Evolutionary conservation across 441 rosid genomes (phyloP).

Genomic region (Eruca vesicaria): DNA sequence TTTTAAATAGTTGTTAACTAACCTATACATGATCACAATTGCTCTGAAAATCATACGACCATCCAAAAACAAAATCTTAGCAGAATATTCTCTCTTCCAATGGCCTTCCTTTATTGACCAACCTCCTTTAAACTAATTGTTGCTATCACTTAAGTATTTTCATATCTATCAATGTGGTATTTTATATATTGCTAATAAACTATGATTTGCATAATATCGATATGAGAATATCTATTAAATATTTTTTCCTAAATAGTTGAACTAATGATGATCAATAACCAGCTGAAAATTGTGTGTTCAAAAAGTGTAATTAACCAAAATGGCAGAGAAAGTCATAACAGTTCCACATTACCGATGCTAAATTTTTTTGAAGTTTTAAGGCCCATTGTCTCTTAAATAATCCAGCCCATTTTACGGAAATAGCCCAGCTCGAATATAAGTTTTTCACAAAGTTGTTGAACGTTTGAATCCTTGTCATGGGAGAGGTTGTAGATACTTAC

Average conservation of each 20-base stretch:
- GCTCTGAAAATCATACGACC: conserved; percentile 3
- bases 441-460: not conserved
- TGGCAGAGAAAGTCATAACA: not conserved
- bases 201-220: not conserved
- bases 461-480: not conserved
- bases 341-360: not conserved
- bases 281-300: not conserved
- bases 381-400: not conserved
- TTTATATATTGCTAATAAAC: no score
- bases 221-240: not conserved
- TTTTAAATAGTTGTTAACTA: conserved; percentile 10
- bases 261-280: not conserved
- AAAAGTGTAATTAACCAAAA: not conserved
- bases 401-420: not conserved
- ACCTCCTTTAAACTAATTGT: not conserved
- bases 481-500: not conserved
- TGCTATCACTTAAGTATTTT: not conserved
- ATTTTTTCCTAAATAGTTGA: not conserved
- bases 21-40: not conserved
- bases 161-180: no score
- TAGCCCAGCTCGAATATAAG: not conserved
- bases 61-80: not conserved
- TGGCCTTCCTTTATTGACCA: conserved; percentile 9
- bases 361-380: not conserved
- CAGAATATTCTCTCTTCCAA: conserved; percentile 1